These are phyloP conservation scores for Globisporangium middletonii DNA, from an alignment of 352 stramenopile species.

Conservation along the genomic window DNA sequence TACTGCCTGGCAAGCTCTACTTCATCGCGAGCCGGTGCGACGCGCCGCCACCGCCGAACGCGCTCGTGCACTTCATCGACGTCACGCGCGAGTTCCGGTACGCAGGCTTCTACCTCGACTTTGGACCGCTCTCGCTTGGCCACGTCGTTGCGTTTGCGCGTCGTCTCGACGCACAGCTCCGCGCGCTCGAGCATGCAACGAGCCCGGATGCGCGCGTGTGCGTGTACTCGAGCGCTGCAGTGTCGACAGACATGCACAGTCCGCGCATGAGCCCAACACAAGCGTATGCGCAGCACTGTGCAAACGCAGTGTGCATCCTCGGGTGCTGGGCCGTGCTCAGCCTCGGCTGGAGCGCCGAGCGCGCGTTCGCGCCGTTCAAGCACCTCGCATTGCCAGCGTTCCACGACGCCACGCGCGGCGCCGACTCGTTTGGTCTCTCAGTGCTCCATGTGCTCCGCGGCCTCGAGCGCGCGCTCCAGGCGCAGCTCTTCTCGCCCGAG, in stretches of 20 bases:
- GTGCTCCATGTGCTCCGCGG: conserved; percentile 24
- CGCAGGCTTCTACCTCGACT: conserved; percentile 95
- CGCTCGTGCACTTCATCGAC: conserved; percentile 19
- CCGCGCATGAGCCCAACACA: background rate
- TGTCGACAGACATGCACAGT: background rate
- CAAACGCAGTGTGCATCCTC: conserved; percentile 90
- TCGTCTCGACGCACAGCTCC: conserved; percentile 63
- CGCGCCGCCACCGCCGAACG: background rate
- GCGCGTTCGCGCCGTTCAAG: conserved; percentile 50
- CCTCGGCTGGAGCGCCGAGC: conserved; percentile 43
- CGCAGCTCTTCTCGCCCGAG: conserved; percentile 82
- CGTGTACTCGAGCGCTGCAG: conserved; percentile 12
- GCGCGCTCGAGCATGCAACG: conserved; percentile 3
- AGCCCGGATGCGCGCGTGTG: conserved; percentile 62
- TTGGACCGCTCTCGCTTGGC: conserved; percentile 92
- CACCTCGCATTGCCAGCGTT: conserved; percentile 24
- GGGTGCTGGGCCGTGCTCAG: conserved; percentile 66
- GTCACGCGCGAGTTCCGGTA: conserved; percentile 73
- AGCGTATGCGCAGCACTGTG: conserved; percentile 44
- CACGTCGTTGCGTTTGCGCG: conserved; percentile 87
- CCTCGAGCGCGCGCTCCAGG: conserved; percentile 41
- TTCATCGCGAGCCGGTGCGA: conserved; percentile 18
- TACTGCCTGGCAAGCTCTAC: conserved; percentile 25
- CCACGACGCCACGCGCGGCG: conserved; percentile 21
- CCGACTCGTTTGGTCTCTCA: conserved; percentile 21